Evolutionary conservation across 345 rosid species (phyloP).

Genomic region (Gossypium arboreum): DNA sequence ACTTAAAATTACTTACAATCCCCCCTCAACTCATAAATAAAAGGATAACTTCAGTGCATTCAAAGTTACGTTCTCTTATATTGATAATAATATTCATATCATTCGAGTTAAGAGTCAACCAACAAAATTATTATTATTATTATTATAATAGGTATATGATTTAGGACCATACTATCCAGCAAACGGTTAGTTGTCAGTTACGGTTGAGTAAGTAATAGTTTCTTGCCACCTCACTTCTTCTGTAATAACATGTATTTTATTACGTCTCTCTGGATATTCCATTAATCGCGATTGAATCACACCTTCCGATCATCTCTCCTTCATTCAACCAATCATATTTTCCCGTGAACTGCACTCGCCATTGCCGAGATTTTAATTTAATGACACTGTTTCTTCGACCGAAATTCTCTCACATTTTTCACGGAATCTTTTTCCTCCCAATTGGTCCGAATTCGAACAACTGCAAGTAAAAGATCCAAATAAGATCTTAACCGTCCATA

Average conservation of each 20-base stretch:
- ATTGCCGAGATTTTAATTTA: no score
- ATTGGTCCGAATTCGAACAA: background rate
- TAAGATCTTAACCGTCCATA: conserved; percentile 17
- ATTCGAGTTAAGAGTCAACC: fast-evolving
- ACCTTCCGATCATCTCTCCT: background rate
- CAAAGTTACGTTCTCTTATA: no score
- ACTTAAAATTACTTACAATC: fast-evolving
- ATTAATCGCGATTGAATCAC: background rate
- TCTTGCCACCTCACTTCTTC: background rate
- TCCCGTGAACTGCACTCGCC: background rate
- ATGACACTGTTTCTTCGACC: background rate
- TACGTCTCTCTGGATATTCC: no score
- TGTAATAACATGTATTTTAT: background rate
- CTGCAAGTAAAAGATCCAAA: background rate
- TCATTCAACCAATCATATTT: background rate
- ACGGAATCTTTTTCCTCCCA: background rate
- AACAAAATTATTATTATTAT: no score
- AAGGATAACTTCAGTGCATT: fast-evolving
- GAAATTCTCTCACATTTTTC: background rate
- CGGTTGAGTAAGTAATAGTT: no score
- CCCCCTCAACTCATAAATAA: no score
- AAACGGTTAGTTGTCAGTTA: no score
- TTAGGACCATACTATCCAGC: no score
- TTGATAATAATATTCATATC: no score
- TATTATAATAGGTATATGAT: no score